A percentile compares a stretch with the other conserved stretches of the same genome.
Evolutionary conservation across 2,329 filamentous ascomycete genomes (phyloP).

Genomic region (Lanzia echinophila): DNA sequence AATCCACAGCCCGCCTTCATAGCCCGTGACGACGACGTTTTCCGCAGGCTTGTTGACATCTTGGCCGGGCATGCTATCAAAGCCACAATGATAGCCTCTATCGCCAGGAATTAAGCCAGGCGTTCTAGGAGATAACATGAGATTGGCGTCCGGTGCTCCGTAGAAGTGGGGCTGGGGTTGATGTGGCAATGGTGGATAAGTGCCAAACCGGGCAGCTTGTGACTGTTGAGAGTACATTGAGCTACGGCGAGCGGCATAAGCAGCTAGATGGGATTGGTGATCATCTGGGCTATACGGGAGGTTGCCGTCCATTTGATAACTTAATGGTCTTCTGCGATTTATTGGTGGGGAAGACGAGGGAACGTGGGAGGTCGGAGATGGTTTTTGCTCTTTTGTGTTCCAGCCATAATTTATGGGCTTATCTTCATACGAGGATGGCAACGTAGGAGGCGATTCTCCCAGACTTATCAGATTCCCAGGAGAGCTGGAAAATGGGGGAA

Average conservation of each 20-base stretch:
- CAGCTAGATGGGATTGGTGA: slow-evolving; percentile 39
- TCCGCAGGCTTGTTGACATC: slow-evolving; percentile 35
- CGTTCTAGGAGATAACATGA: slow-evolving; percentile 43
- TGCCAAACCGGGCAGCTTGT: slow-evolving; percentile 34
- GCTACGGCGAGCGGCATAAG: slow-evolving; percentile 38
- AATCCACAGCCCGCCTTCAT: slow-evolving; percentile 72
- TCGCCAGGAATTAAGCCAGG: slow-evolving; percentile 56
- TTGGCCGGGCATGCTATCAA: slow-evolving; percentile 57
- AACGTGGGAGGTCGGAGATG: slow-evolving; percentile 18
- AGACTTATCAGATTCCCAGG: slow-evolving; percentile 37
- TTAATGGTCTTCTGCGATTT: slow-evolving; percentile 42
- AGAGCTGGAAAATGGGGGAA: slow-evolving; percentile 36
- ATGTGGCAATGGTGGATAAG: slow-evolving; percentile 63
- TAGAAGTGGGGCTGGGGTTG: slow-evolving; percentile 74
- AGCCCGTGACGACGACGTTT: slow-evolving; percentile 69
- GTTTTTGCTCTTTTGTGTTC: slow-evolving; percentile 27
- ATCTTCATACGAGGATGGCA: slow-evolving; percentile 30
- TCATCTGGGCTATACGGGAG: slow-evolving; percentile 37
- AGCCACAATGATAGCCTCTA: slow-evolving; percentile 71
- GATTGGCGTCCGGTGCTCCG: slow-evolving; percentile 64
- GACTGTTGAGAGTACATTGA: slow-evolving; percentile 47
- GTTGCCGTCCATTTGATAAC: slow-evolving; percentile 40
- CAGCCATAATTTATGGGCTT: slow-evolving; percentile 24
- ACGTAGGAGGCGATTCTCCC: slow-evolving; percentile 38
- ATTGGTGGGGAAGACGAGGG: slow-evolving; percentile 29